Base-by-base conservation (phyloP, 352 stramenopile species). In the Globisporangium polare region DNA sequence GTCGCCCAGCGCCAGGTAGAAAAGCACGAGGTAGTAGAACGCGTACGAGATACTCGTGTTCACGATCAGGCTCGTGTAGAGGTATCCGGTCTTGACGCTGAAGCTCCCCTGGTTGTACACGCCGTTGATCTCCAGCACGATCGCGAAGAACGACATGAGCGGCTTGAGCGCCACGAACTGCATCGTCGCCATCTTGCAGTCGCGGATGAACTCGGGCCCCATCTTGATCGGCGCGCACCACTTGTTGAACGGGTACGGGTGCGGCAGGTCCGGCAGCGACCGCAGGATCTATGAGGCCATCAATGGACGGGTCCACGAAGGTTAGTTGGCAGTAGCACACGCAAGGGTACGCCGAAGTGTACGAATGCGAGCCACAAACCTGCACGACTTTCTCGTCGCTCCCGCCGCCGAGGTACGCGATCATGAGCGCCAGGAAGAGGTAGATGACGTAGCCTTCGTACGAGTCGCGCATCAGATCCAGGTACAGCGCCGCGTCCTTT, bases 401-500 rank as follows among this genome's bases (percentile, higher is more conserved):
- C 1, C 95, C 96, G 53, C 88, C 70, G 13, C 95, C 95, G 22
- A 99, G 75, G 46, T 99, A 98, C 3, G 92, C 83, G 67, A 99
- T 97, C 74, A 99, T 89, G 43, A 99, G 88, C 7, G 91, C 88
- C 27, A 99, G 70, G 74, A 99, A 99, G 37, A 97, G 85, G 71
- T 99, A 99, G 66, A 99, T 98, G 5, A 97, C 94, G 71, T 99
- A 99, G 39, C 95, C 94, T 81, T 99, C 94, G 72, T 99, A 99
- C 65, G 95, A 98, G 71, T 99, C 97, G 22, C 97, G 91, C 62
- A 98, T 82, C 63, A 98, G 86, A 62, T 95, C 87, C 41, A 99
- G 75, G 72, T 96, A 98, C 58, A 94, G 68, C 24, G 94, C 89
- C 0, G 83, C 84, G 37, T 90, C 72, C 65, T 85, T 49, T 9